These are phyloP conservation scores for Pueraria montana DNA, from an alignment of 306 rosid genomes.

Conservation along the genomic window DNA sequence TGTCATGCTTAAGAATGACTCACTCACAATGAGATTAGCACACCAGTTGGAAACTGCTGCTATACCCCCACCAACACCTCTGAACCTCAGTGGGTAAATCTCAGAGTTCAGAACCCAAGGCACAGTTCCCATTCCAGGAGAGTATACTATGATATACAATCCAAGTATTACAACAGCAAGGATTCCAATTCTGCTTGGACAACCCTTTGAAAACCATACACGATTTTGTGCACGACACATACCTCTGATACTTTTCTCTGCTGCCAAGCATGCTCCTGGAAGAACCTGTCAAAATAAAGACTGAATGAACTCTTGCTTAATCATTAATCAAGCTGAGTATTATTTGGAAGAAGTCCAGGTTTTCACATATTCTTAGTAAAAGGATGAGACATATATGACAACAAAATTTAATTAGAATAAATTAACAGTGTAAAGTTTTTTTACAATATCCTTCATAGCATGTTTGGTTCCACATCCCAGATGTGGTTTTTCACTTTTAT, in stretches of 20 bases:
- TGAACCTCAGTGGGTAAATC: constrained; percentile 78
- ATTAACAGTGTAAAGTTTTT: too few relatives aligned
- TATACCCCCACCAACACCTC: constrained; percentile 84
- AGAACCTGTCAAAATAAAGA: constrained; percentile 53
- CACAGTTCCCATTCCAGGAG: constrained; percentile 87
- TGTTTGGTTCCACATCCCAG: too few relatives aligned
- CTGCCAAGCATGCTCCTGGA: constrained; percentile 77
- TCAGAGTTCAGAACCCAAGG: constrained; percentile 93
- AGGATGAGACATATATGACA: not conserved
- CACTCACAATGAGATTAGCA: constrained; percentile 75
- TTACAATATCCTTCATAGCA: too few relatives aligned
- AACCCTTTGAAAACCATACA: constrained; percentile 76
- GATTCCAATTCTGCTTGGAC: constrained; percentile 77
- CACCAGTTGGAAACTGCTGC: constrained; percentile 86
- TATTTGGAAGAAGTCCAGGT: not conserved
- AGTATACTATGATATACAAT: constrained; percentile 68
- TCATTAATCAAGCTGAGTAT: not conserved
- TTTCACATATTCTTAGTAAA: not conserved
- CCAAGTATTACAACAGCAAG: constrained; percentile 69
- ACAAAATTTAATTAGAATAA: not conserved
- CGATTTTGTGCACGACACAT: constrained; percentile 53
- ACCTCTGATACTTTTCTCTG: constrained; percentile 41
- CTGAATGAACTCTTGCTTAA: not conserved
- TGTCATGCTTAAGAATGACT: constrained; percentile 70
- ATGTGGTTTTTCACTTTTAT: too few relatives aligned